Evolutionary conservation across 2,329 filamentous ascomycete genomes (phyloP).

Genomic region (Penicillium palitans): DNA sequence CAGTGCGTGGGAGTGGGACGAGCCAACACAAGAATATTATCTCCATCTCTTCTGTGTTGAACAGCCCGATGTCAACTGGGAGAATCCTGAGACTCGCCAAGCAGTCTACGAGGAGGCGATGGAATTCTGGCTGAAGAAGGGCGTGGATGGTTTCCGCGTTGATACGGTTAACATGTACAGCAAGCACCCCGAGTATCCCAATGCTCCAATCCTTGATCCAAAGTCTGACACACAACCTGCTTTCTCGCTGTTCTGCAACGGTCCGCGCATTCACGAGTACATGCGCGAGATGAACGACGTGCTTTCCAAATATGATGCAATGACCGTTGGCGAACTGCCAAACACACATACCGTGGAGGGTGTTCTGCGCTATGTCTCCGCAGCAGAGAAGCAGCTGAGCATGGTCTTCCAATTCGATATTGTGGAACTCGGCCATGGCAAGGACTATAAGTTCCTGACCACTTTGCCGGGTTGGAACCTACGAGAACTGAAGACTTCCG

Average conservation of each 20-base stretch:
- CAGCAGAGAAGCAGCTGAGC: conserved; percentile 60
- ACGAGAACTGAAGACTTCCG: conserved; percentile 46
- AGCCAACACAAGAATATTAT: conserved; percentile 68
- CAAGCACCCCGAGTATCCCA: conserved; percentile 47
- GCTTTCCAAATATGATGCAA: conserved; percentile 63
- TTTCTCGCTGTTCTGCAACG: conserved; percentile 63
- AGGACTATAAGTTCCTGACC: conserved; percentile 50
- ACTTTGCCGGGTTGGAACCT: conserved; percentile 48
- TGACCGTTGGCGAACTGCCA: conserved; percentile 71
- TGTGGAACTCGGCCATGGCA: conserved; percentile 56
- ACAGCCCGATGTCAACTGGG: conserved; percentile 80
- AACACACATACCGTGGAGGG: conserved; percentile 59
- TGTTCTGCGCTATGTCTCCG: conserved; percentile 61
- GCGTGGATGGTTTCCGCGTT: conserved; percentile 68
- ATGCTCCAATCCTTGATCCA: conserved; percentile 57
- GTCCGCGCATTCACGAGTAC: conserved; percentile 68
- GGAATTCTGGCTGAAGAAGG: conserved; percentile 72
- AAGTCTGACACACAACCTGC: conserved; percentile 53
- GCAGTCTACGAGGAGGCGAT: conserved; percentile 69
- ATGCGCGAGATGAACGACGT: conserved; percentile 63
- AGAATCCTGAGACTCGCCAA: conserved; percentile 61
- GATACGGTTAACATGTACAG: conserved; percentile 69
- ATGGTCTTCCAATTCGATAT: conserved; percentile 64
- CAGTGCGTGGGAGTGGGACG: conserved; percentile 68
- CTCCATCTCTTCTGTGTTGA: conserved; percentile 69